Percentiles rank a stretch among this genome's conserved stretches.
Conservation (phyloP, 1,284 basidiomycete genomes). For the Coniferiporia sulphurascens region DNA sequence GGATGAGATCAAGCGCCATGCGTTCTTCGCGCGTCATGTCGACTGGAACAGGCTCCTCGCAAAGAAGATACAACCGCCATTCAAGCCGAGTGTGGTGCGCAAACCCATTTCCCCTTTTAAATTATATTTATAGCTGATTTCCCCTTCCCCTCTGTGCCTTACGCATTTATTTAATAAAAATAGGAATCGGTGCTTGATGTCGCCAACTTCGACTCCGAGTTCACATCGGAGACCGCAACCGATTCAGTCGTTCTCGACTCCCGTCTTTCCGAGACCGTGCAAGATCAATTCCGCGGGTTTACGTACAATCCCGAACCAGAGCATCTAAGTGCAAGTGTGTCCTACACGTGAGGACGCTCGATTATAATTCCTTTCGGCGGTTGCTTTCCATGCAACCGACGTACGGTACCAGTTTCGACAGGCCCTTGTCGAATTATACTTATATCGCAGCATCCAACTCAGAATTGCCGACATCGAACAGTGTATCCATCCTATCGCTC, state of each 20-base stretch:
- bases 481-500: not conserved
- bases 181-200: slow-evolving; percentile 79
- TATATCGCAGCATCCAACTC: not conserved
- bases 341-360: not conserved
- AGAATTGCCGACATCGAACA: not conserved
- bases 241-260: slow-evolving; percentile 94
- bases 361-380: not conserved
- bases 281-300: slow-evolving; percentile 90
- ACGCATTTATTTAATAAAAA: slow-evolving; percentile 2
- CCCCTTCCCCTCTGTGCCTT: not conserved
- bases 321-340: slow-evolving; percentile 14
- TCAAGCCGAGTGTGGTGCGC: slow-evolving; percentile 93
- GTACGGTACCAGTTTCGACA: not conserved
- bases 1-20: slow-evolving; percentile 94
- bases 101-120: slow-evolving; percentile 19
- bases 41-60: slow-evolving; percentile 89
- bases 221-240: slow-evolving; percentile 88
- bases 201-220: slow-evolving; percentile 93
- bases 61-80: slow-evolving; percentile 97
- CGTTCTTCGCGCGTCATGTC: slow-evolving; percentile 93
- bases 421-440: not conserved
- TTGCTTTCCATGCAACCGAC: not conserved
- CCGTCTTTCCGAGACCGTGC: slow-evolving; percentile 88
- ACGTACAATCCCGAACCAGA: slow-evolving; percentile 69
- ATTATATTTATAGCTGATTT: not conserved